These are phyloP conservation scores for Chlamydomonas reinhardtii DNA, from an alignment of 163 green algal species.

Conservation along the genomic window DNA sequence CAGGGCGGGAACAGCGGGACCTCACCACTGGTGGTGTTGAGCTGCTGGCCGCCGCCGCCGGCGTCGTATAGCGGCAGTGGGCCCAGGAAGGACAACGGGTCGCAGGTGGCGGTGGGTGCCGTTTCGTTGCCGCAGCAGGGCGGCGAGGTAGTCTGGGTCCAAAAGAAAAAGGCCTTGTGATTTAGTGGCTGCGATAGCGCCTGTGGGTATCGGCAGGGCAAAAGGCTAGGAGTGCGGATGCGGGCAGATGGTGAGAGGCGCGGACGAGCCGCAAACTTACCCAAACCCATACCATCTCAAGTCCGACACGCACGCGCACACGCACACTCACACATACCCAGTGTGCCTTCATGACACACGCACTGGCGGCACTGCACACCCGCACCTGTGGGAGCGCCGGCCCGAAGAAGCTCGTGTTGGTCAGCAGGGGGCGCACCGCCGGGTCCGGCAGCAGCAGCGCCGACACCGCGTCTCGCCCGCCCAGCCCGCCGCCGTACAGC, in stretches of 20 bases:
- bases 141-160: neutral
- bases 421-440: neutral
- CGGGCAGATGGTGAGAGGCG: too few relatives aligned
- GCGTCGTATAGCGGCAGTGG: neutral
- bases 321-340: too few relatives aligned
- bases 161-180: conserved; percentile 35
- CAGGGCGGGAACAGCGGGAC: conserved; percentile 14
- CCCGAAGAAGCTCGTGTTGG: conserved; percentile 32
- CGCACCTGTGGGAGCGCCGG: neutral
- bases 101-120: neutral
- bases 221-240: too few relatives aligned
- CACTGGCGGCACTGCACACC: too few relatives aligned
- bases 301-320: too few relatives aligned
- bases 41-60: too few relatives aligned
- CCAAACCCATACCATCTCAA: too few relatives aligned
- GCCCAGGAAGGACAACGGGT: neutral
- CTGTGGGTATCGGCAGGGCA: too few relatives aligned
- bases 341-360: too few relatives aligned
- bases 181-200: neutral
- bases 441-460: conserved; percentile 11
- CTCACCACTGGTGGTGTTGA: neutral
- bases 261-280: too few relatives aligned
- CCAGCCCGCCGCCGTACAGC: conserved; percentile 1
- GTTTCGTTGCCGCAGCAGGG: conserved; percentile 1
- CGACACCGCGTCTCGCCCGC: neutral